Evolutionary conservation across 2,329 filamentous ascomycete genomes (phyloP), one percentile per base, ranked within the genome.

Genomic region (Paecilomyces variotii): DNA sequence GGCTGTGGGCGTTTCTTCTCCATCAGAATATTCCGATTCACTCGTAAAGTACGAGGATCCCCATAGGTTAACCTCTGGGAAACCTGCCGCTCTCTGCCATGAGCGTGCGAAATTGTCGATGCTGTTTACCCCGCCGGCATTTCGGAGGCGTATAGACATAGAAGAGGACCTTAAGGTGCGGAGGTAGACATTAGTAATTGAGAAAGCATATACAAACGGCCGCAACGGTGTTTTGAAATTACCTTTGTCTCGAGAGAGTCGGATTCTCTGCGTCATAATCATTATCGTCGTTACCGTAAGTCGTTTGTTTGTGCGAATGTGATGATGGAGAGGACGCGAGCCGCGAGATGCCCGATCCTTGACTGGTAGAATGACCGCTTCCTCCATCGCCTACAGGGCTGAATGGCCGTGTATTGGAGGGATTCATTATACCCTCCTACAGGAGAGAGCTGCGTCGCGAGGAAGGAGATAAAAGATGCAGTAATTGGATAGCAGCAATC

Each of bases 21-120:
- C 60, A 56, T 70, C 61, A 32, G 85, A 84, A 50, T 79, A 75
- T 24, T 83, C 79, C 4, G 71, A 67, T 28, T 76, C 74, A 1
- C 82, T 81, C 62, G 86, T 82, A 56, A 90, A 80, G 70, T 96
- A 91, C 34, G 89, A 87, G 12, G 87, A 86, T 14, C 87, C 84
- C 57, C 89, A 87, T 4, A 91, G 90, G 34, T 94, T 87, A 65
- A 96, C 90, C 72, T 97, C 92, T 63, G 86, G 84, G 74, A 97
- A 97, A 59, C 83, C 87, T 27, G 91, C 91, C 39, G 93, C 93
- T 71, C 93, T 87, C 74, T 93, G 90, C 89, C 91, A 96, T 66
- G 90, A 96, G 61, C 89, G 85, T 52, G 92, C 90, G 71, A 97
- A 97, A 68, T 92, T 96, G 69, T 94, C 88, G 67, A 97, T 89